phyloP scores from a whole-genome alignment of 78 protist genomes.

The Guillardia theta region DNA sequence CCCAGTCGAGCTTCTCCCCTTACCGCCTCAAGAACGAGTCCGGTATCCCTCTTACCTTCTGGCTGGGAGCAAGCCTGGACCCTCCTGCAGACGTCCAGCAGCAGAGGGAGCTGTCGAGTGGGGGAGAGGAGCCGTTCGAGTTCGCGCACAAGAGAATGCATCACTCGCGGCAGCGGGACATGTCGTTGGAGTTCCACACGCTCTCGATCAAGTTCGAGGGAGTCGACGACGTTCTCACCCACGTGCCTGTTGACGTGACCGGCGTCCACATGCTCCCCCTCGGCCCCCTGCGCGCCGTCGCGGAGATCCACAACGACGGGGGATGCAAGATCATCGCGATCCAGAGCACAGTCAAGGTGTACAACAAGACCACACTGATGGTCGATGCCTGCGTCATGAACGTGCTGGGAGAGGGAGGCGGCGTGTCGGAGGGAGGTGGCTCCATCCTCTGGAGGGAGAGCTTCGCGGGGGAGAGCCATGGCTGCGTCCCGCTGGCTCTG shows the following conservation, averaged over 20 bases:
- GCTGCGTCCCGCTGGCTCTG: constrained; percentile 13
- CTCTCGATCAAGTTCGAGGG: constrained; percentile 12
- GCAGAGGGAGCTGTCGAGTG: background rate
- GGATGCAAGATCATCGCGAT: constrained; percentile 19
- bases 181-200: background rate
- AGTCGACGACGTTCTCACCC: constrained; percentile 1
- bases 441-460: background rate
- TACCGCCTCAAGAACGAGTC: background rate
- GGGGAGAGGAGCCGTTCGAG: background rate
- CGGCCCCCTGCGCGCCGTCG: background rate
- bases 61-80: background rate
- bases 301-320: constrained; percentile 28
- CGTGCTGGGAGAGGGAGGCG: background rate
- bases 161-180: background rate
- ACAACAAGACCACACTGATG: background rate
- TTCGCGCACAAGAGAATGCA: background rate
- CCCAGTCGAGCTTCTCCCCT: background rate
- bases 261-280: constrained; percentile 22
- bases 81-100: background rate
- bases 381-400: background rate
- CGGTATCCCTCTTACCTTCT: constrained; percentile 6
- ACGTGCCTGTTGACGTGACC: background rate
- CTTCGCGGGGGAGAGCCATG: background rate
- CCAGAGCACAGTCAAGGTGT: background rate
- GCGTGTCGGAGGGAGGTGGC: background rate